Conservation (phyloP, 2,329 filamentous ascomycete species). For the Arachnopeziza araneosa region DNA sequence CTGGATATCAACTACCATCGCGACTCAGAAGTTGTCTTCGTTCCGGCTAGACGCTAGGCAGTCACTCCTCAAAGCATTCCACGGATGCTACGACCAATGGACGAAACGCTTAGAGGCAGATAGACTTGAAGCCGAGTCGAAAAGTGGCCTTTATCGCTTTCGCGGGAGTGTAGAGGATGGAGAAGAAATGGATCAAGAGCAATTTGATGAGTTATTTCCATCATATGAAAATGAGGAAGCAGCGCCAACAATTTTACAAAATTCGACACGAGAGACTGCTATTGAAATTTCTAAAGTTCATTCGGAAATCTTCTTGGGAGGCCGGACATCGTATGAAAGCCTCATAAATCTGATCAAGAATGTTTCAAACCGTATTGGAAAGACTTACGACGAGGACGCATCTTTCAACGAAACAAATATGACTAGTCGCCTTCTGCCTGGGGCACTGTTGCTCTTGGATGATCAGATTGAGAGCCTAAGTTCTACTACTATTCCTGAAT, state of each 20-base stretch:
- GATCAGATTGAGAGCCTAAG: conserved; percentile 50
- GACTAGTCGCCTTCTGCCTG: conserved; percentile 57
- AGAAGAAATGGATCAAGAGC: conserved; percentile 66
- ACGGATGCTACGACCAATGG: conserved; percentile 75
- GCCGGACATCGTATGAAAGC: conserved; percentile 17
- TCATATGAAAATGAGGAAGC: conserved; percentile 52
- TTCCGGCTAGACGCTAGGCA: conserved; percentile 42
- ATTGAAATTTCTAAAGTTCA: conserved; percentile 58
- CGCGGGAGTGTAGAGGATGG: conserved; percentile 71
- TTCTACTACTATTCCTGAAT: conserved; percentile 32
- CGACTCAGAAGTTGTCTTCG: conserved; percentile 42
- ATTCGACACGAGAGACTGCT: conserved; percentile 32
- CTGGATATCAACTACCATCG: conserved; percentile 39
- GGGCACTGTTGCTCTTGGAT: conserved; percentile 59
- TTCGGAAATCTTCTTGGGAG: conserved; percentile 33
- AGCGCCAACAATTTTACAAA: conserved; percentile 11
- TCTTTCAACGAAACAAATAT: conserved; percentile 28
- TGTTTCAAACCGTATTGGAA: conserved; percentile 23
- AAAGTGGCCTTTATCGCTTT: conserved; percentile 77
- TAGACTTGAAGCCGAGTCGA: conserved; percentile 66
- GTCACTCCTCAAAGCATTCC: conserved; percentile 60
- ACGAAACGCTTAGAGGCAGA: conserved; percentile 70
- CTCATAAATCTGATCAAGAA: conserved; percentile 25
- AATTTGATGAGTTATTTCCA: conserved; percentile 79
- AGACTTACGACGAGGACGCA: conserved; percentile 11